phyloP scores from a whole-genome alignment of 1,284 basidiomycete genomes.

The Leccinum fallax region DNA sequence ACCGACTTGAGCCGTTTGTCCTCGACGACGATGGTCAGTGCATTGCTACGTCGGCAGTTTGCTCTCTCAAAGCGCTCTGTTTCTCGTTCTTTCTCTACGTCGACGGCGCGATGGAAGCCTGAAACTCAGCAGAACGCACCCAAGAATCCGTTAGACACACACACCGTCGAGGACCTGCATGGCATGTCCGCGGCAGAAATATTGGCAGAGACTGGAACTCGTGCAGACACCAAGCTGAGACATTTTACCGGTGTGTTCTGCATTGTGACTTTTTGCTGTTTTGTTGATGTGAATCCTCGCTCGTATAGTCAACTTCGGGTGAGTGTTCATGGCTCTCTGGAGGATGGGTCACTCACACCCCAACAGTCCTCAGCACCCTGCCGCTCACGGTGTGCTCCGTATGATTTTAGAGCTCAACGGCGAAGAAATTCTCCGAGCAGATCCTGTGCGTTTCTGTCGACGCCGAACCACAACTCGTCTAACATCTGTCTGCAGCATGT shows the following conservation, averaged over 20 bases:
- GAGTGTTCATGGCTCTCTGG: slow-evolving; percentile 26
- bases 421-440: slow-evolving; percentile 90
- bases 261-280: slow-evolving; percentile 7
- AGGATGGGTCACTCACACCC: background rate
- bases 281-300: slow-evolving; percentile 8
- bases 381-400: slow-evolving; percentile 97
- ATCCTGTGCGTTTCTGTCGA: slow-evolving; percentile 61
- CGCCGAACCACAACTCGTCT: background rate
- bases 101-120: slow-evolving; percentile 28
- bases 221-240: slow-evolving; percentile 82
- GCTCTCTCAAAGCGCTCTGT: slow-evolving; percentile 32
- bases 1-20: slow-evolving; percentile 30
- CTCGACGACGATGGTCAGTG: slow-evolving; percentile 36
- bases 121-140: slow-evolving; percentile 26
- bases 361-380: slow-evolving; percentile 91
- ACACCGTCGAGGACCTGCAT: slow-evolving; percentile 83
- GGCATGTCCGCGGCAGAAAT: slow-evolving; percentile 77
- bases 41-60: slow-evolving; percentile 46
- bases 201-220: slow-evolving; percentile 71
- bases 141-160: slow-evolving; percentile 55
- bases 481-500: slow-evolving; percentile 66
- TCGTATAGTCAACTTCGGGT: slow-evolving; percentile 85
- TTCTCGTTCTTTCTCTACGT: slow-evolving; percentile 31
- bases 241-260: slow-evolving; percentile 82
- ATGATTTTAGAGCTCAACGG: slow-evolving; percentile 98